Base-by-base conservation (phyloP, 805 yeast genomes). In the Candida gorgasii region DNA sequence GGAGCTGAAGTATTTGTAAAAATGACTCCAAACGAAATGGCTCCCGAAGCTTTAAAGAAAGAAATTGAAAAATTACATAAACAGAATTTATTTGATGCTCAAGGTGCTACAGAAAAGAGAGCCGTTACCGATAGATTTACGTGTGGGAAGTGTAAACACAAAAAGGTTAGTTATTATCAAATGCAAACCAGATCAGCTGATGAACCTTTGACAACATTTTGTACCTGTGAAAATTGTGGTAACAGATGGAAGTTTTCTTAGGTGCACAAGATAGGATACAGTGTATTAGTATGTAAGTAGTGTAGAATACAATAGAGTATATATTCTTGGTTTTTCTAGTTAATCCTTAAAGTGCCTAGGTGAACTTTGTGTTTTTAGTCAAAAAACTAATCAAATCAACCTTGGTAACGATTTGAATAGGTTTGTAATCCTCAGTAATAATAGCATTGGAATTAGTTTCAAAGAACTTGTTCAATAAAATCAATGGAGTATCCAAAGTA, bases 131-230 rank as follows among this genome's bases (percentile, higher is more conserved):
- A 92, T 63, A 76, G 98, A 63, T 93, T 93, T 64, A 85, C 95
- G 1, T 93, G 99, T 68, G 97, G 98, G 39, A 93, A 92, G 65
- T 93, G 99, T 78, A 93, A 92, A 67, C 92, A 89, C 63, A 89
- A 90, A 76, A 89, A 89, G 72, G 99, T 93, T 31, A 86, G 95
- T 54, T 93, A 93, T 64, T 92, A 90, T 66, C 99, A 93, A 70
- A 78, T 93, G 84, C 99, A 93, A 73, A 93, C 99, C 24, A 78
- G 99, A 67, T 87, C 96, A 44, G 99, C 99, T 14, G 99, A 93
- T 79, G 99, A 93, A 67, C 99, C 99, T 46, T 78, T 93, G 57
- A 93, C 99, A 6, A 93, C 99, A 1, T 93, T 93, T 62, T 93
- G 99, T 72, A 90, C 97, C 3, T 93, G 99, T 72, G 97, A 90